phyloP scores from a whole-genome alignment of 192 early-diverging fungal species.

The Umbelopsis vinacea region DNA sequence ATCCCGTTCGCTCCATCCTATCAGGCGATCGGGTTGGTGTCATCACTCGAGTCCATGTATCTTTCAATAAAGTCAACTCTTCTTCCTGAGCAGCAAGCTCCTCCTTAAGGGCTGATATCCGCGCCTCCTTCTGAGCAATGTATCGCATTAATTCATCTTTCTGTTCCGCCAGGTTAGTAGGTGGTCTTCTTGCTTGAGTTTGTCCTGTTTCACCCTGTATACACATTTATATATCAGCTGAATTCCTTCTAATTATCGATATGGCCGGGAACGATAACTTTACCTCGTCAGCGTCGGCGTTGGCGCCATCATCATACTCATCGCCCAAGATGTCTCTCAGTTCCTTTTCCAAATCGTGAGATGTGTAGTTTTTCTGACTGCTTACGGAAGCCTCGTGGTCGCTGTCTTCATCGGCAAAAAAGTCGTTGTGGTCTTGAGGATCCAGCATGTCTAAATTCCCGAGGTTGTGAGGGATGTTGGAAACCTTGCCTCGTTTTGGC shows the following conservation, averaged over 20 bases:
- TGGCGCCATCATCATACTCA: conserved; percentile 25
- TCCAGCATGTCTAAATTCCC: conserved; percentile 22
- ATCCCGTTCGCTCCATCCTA: conserved; percentile 13
- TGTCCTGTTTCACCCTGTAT: neutral
- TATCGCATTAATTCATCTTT: conserved; percentile 25
- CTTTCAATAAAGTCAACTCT: conserved; percentile 25
- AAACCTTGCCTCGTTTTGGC: conserved; percentile 3
- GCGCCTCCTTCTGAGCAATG: conserved; percentile 25
- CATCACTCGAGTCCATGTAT: conserved; percentile 22
- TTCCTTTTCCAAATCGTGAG: conserved; percentile 23
- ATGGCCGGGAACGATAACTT: neutral
- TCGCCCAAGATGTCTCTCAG: conserved; percentile 30
- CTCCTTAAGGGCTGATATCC: conserved; percentile 20
- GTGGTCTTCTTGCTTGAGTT: neutral
- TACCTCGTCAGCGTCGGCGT: conserved; percentile 10
- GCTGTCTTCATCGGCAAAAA: conserved; percentile 12
- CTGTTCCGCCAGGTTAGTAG: conserved; percentile 12
- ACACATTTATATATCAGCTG: neutral
- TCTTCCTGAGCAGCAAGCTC: conserved; percentile 20
- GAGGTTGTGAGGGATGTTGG: neutral
- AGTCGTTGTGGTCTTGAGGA: conserved; percentile 15
- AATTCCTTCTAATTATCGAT: neutral
- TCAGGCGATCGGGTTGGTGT: neutral
- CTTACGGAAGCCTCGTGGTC: neutral
- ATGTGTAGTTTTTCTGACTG: conserved; percentile 13